These are phyloP conservation scores for Calvatia gigantea DNA, from an alignment of 768 basidiomycete species.

Conservation along the genomic window DNA sequence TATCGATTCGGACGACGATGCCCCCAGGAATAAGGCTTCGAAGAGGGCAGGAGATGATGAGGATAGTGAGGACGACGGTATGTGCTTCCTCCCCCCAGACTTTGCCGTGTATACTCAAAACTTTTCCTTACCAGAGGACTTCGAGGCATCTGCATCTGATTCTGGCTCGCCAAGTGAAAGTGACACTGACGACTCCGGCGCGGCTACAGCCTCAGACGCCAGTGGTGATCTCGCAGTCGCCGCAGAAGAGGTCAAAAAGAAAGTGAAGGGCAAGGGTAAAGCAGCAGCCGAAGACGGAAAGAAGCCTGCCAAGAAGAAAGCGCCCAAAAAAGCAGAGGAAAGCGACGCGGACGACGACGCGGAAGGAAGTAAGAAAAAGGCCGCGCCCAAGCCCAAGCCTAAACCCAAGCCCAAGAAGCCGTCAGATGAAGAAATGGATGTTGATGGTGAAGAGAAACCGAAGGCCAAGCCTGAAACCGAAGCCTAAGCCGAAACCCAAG, in stretches of 20 bases:
- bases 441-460: conserved; percentile 36
- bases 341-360: conserved; percentile 40
- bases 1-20: conserved; percentile 70
- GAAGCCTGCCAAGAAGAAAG: conserved; percentile 20
- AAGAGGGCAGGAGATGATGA: conserved; percentile 59
- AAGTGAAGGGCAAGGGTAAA: conserved; percentile 40
- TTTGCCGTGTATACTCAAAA: conserved; percentile 1
- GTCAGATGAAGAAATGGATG: conserved; percentile 42
- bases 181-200: conserved; percentile 66
- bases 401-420: conserved; percentile 48
- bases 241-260: conserved; percentile 40
- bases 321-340: conserved; percentile 22
- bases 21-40: conserved; percentile 45
- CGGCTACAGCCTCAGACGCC: conserved; percentile 80
- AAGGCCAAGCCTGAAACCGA: conserved; percentile 36
- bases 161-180: conserved; percentile 81
- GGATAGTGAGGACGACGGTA: conserved; percentile 74
- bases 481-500: conserved; percentile 34
- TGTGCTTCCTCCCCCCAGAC: not conserved
- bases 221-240: conserved; percentile 72
- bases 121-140: conserved; percentile 73
- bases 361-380: conserved; percentile 33
- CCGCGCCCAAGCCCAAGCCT: conserved; percentile 43
- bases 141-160: conserved; percentile 82
- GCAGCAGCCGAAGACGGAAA: conserved; percentile 33